Evolutionary conservation across 2,329 filamentous ascomycete species (phyloP).

Genomic region (Coniochaeta sp.): DNA sequence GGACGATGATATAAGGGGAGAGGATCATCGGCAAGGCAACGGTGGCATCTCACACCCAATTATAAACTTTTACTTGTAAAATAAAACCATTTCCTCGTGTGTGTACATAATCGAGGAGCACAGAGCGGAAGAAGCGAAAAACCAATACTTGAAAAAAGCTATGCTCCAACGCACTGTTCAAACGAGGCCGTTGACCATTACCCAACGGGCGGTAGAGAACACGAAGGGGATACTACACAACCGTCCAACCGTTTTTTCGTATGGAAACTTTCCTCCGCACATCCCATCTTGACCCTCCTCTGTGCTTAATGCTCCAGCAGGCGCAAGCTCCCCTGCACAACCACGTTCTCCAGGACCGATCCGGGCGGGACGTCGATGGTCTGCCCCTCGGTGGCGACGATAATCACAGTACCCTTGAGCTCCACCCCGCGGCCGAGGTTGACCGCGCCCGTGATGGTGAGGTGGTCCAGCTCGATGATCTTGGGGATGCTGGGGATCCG

Average conservation of each 20-base stretch:
- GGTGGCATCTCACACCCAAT: background rate
- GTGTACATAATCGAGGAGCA: background rate
- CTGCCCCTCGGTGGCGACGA: slow-evolving; percentile 93
- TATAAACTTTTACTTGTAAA: background rate
- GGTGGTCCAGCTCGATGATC: slow-evolving; percentile 86
- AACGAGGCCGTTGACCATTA: background rate
- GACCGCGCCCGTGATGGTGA: slow-evolving; percentile 95
- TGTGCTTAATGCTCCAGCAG: slow-evolving; percentile 56
- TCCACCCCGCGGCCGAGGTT: slow-evolving; percentile 94
- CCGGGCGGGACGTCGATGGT: slow-evolving; percentile 97
- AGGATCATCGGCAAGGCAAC: background rate
- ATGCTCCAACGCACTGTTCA: background rate
- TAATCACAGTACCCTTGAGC: slow-evolving; percentile 97
- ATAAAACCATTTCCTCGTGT: background rate
- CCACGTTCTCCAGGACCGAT: slow-evolving; percentile 96
- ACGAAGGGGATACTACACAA: background rate
- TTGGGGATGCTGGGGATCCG: slow-evolving; percentile 82
- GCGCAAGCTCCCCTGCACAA: slow-evolving; percentile 92
- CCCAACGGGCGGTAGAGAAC: background rate
- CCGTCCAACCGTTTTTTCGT: background rate
- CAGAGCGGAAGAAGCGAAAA: background rate
- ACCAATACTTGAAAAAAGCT: background rate
- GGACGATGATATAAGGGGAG: too few relatives aligned
- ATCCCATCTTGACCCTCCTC: too few relatives aligned
- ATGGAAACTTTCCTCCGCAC: background rate